Conservation (phyloP, 805 yeast species). For the Saturnispora mendoncae region DNA sequence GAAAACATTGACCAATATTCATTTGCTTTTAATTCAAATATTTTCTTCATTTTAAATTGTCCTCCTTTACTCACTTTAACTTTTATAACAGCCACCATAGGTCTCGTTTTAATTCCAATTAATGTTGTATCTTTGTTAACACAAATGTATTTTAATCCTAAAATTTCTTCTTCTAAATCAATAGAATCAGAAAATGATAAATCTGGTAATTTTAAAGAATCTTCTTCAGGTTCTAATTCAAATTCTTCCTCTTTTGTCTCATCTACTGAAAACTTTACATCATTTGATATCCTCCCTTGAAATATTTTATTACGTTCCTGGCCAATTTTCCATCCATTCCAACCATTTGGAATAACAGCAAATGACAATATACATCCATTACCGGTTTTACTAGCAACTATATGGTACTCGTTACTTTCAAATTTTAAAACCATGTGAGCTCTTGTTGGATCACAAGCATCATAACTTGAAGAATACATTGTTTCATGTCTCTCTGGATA, state of each 20-base stretch:
- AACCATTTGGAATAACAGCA: not conserved
- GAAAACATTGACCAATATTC: constrained; percentile 10
- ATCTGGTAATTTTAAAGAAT: not conserved
- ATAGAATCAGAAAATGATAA: not conserved
- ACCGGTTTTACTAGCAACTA: constrained; percentile 1
- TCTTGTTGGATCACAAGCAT: constrained; percentile 7
- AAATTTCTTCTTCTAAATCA: constrained; percentile 5
- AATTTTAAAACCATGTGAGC: not conserved
- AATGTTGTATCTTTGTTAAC: not conserved
- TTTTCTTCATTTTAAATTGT: not conserved
- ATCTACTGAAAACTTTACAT: not conserved
- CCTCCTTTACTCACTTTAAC: not conserved
- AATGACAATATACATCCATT: constrained; percentile 2
- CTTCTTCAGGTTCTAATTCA: constrained; percentile 1
- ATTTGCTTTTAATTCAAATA: constrained; percentile 4
- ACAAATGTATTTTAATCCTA: constrained; percentile 2
- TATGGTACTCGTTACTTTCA: not conserved
- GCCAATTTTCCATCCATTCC: constrained; percentile 7
- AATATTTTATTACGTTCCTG: not conserved
- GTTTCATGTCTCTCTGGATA: constrained; percentile 1
- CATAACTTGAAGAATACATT: not conserved
- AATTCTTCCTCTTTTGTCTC: constrained; percentile 2
- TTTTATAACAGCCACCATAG: not conserved
- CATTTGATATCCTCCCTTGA: not conserved
- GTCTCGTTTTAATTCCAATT: constrained; percentile 3